phyloP scores from a whole-genome alignment of 345 rosid species.

The Pistacia vera region DNA sequence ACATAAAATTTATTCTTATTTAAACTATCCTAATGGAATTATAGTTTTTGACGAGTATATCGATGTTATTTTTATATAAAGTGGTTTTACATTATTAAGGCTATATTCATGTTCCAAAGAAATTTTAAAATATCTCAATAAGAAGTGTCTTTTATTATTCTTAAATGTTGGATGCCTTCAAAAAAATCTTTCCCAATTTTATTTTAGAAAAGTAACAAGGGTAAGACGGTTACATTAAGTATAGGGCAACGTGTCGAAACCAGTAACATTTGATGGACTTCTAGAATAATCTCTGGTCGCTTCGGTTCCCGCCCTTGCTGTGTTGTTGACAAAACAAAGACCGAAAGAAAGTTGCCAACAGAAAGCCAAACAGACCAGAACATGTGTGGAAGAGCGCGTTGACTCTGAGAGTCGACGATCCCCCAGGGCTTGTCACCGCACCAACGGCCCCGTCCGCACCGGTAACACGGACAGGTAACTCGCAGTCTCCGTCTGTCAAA shows the following conservation, averaged over 20 bases:
- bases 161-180: not conserved
- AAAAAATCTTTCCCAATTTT: not conserved
- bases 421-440: slow-evolving; percentile 67
- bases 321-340: too few species aligned
- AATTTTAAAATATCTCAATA: too few species aligned
- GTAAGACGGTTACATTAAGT: not conserved
- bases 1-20: too few species aligned
- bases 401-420: slow-evolving; percentile 72
- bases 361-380: not conserved
- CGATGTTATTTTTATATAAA: too few species aligned
- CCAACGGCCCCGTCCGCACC: slow-evolving; percentile 35
- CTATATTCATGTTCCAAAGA: too few species aligned
- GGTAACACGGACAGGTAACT: slow-evolving; percentile 62
- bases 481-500: not conserved
- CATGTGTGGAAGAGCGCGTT: slow-evolving; percentile 93
- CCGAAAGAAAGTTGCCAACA: not conserved
- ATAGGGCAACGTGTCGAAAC: not conserved
- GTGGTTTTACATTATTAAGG: too few species aligned
- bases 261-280: not conserved
- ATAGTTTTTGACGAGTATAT: too few species aligned
- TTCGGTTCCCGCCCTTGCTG: slow-evolving; percentile 8
- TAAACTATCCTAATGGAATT: too few species aligned
- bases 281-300: too few species aligned
- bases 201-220: not conserved
- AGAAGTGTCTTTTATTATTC: too few species aligned